phyloP scores from a whole-genome alignment of 139 green algal genomes.

The Microglena sp. region DNA sequence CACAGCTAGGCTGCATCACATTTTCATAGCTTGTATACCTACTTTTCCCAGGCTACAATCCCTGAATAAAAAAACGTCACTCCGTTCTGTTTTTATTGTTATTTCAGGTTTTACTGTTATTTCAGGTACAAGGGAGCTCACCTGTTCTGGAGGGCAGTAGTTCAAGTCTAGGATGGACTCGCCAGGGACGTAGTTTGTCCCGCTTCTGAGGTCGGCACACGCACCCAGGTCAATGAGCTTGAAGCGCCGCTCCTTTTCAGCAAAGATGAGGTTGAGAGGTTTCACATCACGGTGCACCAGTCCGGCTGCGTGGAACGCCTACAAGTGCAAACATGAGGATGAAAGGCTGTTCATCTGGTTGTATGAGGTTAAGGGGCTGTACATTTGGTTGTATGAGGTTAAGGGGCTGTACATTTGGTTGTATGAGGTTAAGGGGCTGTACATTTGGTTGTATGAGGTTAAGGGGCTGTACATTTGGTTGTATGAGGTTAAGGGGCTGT shows the following conservation, averaged over 20 bases:
- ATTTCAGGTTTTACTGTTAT: background rate
- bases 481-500: no score
- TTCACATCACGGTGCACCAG: constrained; percentile 88
- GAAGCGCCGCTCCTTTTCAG: constrained; percentile 36
- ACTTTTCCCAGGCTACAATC: background rate
- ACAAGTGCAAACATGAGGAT: constrained; percentile 2
- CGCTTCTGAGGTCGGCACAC: constrained; percentile 64
- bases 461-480: no score
- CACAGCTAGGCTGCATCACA: background rate
- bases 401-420: no score
- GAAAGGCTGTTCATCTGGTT: background rate
- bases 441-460: no score
- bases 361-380: no score
- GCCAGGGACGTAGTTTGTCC: constrained; percentile 80
- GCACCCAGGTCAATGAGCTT: constrained; percentile 55
- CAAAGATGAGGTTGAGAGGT: constrained; percentile 77
- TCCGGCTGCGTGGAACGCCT: constrained; percentile 67
- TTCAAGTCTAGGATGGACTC: constrained; percentile 79
- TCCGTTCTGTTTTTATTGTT: background rate
- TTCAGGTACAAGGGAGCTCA: background rate
- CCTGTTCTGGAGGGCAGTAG: constrained; percentile 81
- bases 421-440: no score
- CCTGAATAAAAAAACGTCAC: no score
- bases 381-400: no score
- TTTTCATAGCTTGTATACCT: no score